Base-by-base conservation (phyloP, 352 stramenopile species). In the Globisporangium polare region DNA sequence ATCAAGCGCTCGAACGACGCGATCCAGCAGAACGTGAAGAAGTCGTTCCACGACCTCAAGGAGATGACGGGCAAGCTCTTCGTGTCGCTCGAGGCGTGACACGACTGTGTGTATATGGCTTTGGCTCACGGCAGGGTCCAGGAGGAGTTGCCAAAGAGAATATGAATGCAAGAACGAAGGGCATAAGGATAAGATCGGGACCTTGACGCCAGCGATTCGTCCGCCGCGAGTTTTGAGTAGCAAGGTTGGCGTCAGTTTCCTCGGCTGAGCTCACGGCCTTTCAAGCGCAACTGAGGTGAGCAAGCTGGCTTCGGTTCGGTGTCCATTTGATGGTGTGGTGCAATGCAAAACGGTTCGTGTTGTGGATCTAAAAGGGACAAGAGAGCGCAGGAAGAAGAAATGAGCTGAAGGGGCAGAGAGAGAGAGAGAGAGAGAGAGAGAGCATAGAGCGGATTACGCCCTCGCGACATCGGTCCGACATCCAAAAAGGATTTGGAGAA, bases 11-110 rank as follows among this genome's bases (percentile, higher is more conserved):
- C 56, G 42, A 65, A 67, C 53, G 66, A 68, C 37, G 49, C 50
- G 46, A 54, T 85, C 35, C 72, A 80, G 59, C 69, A 62, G 10
- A 81, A 81, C 56, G 77, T 87, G 37, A 80, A 77, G 63, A 84
- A 76, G 46, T 83, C 77, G 45, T 63, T 87, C 42, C 71, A 78
- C n/a, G 77, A 76, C 57, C 65, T 87, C 49, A 83, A 81, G 52
- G 77, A 70, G 37, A 79, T 85, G 65, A 77, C 77, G 12, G 73
- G 72, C 46, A 83, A 77, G 53, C 61, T 87, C 42, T 86, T 86
- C 45, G 77, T 84, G 39, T 65, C 56, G 50, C 35, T 62, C 15
- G 63, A 69, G 18, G 47, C 58, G 20, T 60, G 18, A 27, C 6
- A 15, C 7, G 15, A 13, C 7, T 12, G 24, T 29, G 15, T 27